A percentile compares a stretch with the other conserved stretches of the same genome.
Evolutionary conservation across 2,329 filamentous ascomycete species (phyloP).

Genomic region (Monosporascus sp.): DNA sequence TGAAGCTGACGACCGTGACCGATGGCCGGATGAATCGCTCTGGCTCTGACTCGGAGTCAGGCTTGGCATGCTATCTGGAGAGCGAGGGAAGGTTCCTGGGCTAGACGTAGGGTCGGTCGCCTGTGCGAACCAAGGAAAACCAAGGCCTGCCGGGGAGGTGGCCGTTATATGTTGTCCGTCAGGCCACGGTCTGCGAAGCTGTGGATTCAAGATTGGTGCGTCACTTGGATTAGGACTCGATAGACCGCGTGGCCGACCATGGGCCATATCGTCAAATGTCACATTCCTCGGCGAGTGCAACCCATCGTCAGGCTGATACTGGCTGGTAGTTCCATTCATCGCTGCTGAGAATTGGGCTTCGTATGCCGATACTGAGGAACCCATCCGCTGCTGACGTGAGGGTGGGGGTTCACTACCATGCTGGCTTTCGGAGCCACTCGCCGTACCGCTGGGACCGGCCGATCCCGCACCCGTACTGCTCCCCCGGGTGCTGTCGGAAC

Average conservation of each 20-base stretch:
- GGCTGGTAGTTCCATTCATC: slow-evolving; percentile 28
- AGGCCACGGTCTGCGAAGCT: slow-evolving; percentile 13
- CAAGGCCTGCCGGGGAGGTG: slow-evolving; percentile 4
- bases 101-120: slow-evolving; percentile 15
- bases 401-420: slow-evolving; percentile 44
- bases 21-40: slow-evolving; percentile 8
- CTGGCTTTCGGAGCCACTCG: slow-evolving; percentile 39
- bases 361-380: slow-evolving; percentile 40
- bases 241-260: slow-evolving; percentile 16
- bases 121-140: slow-evolving; percentile 12
- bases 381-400: slow-evolving; percentile 40
- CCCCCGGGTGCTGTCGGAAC: slow-evolving; percentile 30
- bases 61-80: slow-evolving; percentile 19
- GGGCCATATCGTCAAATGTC: slow-evolving; percentile 28
- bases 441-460: slow-evolving; percentile 32
- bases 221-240: slow-evolving; percentile 25
- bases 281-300: slow-evolving; percentile 36
- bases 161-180: slow-evolving; percentile 15
- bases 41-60: slow-evolving; percentile 13
- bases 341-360: slow-evolving; percentile 40
- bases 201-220: slow-evolving; percentile 12
- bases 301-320: slow-evolving; percentile 35
- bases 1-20: slow-evolving; percentile 17
- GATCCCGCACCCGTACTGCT: slow-evolving; percentile 37
- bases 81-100: slow-evolving; percentile 13